Evolutionary conservation across 2,329 filamentous ascomycete species (phyloP).

Genomic region (Xylaria sp.): DNA sequence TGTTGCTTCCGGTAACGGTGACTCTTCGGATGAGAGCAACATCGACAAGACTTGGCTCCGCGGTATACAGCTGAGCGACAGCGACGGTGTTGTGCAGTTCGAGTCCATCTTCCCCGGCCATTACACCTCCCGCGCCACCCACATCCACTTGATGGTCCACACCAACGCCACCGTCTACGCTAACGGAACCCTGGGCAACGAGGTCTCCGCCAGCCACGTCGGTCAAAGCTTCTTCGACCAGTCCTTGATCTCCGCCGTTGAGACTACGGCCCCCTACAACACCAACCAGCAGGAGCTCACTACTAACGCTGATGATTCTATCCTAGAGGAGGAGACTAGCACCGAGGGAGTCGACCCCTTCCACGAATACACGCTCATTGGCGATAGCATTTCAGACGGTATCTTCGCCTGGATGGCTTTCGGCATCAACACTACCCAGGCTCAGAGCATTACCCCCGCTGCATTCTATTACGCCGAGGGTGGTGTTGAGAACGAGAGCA

Average conservation of each 20-base stretch:
- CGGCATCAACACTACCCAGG: constrained; percentile 24
- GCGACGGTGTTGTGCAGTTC: constrained; percentile 31
- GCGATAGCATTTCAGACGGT: constrained; percentile 21
- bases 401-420: constrained; percentile 28
- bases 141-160: constrained; percentile 31
- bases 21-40: constrained; percentile 17
- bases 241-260: constrained; percentile 19
- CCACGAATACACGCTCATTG: constrained; percentile 23
- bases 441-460: constrained; percentile 47
- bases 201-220: constrained; percentile 24
- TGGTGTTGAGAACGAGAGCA: constrained; percentile 48
- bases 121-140: constrained; percentile 25
- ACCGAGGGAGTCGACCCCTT: constrained; percentile 16
- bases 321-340: constrained; percentile 17
- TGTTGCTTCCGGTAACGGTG: constrained; percentile 3
- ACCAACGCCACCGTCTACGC: constrained; percentile 22
- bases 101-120: constrained; percentile 31
- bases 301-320: constrained; percentile 25
- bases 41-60: constrained; percentile 27
- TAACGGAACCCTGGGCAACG: constrained; percentile 28
- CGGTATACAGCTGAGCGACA: constrained; percentile 25
- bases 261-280: constrained; percentile 20
- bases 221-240: constrained; percentile 30
- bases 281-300: constrained; percentile 25
- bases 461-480: constrained; percentile 51